A percentile compares a stretch with the other conserved stretches of the same genome.
Conservation (phyloP, 495 filamentous ascomycete species). For the Penicillium robsamsonii region DNA sequence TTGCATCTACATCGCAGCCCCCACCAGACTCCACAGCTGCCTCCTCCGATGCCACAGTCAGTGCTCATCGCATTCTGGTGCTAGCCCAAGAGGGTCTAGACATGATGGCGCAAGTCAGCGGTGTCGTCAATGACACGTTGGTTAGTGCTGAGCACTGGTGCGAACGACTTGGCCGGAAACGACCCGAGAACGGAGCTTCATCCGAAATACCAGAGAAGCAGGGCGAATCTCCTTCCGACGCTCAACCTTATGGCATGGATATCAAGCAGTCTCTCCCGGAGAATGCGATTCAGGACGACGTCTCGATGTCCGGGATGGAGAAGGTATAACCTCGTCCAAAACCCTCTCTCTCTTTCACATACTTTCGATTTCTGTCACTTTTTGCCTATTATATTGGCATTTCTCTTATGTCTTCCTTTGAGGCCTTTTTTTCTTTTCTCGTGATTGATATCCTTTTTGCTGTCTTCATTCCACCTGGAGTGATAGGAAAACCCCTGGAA, state of each 20-base stretch:
- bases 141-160: conserved; percentile 86
- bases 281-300: conserved; percentile 28
- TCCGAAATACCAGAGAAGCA: conserved; percentile 26
- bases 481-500: conserved; percentile 2
- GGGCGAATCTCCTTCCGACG: conserved; percentile 19
- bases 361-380: conserved; percentile 1
- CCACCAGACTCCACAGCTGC: conserved; percentile 38
- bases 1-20: conserved; percentile 45
- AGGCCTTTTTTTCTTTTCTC: conserved; percentile 11
- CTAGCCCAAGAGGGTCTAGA: conserved; percentile 85
- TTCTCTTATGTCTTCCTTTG: not conserved
- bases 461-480: conserved; percentile 13
- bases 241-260: conserved; percentile 29
- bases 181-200: conserved; percentile 28
- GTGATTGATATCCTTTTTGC: conserved; percentile 32
- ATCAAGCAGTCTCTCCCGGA: conserved; percentile 36
- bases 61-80: conserved; percentile 69
- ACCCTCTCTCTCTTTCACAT: conserved; percentile 9
- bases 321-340: conserved; percentile 23
- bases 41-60: conserved; percentile 43
- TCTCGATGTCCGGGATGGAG: conserved; percentile 42
- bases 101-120: conserved; percentile 82
- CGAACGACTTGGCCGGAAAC: conserved; percentile 63
- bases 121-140: conserved; percentile 79
- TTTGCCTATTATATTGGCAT: not conserved